Base-by-base conservation (phyloP, 2,329 filamentous ascomycete genomes). In the Trichoderma aggressivum region DNA sequence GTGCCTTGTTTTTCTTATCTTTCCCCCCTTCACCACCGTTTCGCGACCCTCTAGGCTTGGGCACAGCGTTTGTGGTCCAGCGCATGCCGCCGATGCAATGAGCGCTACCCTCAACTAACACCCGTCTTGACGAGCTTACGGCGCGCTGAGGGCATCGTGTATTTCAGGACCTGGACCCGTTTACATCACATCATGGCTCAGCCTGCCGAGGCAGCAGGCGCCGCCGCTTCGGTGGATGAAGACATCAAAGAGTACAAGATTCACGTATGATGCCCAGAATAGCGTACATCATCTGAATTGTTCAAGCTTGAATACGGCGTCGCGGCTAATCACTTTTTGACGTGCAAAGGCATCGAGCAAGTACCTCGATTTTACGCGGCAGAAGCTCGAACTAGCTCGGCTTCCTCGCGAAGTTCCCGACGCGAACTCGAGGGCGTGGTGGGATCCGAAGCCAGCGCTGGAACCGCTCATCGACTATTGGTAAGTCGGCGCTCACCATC, bases 381-480 rank as follows among this genome's bases (percentile, higher is more conserved):
- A 88, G 78, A 93, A 92, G 78, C 83, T 92, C 11, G 88, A 91
- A 76, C 83, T 92, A 59, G 89, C 89, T 26, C 84, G 90, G 71
- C 80, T 92, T 34, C 90, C 90, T 53, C 87, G 89, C 75, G 89
- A 91, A 74, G 76, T 84, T 3, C 80, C 82, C 8, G 78, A 85
- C 10, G 81, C 85, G 2, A 83, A 81, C 71, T 83, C 84, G 36
- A 80, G 82, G 58, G 82, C 85, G 73, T 89, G 86, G 86, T 87
- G 86, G 80, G 85, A 88, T 72, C 87, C 89, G 2, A 91, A 91
- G 77, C 80, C 84, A 32, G 84, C 86, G 58, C 82, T 92, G 67
- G 90, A 92, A 78, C 86, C 88, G 24, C 79, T 92, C 73, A 83
- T 92, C 71, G 90, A 92, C 78, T 90, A 85, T 75, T 91, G 90